Evolutionary conservation across 2,329 filamentous ascomycete species (phyloP).

Genomic region (Aureobasidium sp.): DNA sequence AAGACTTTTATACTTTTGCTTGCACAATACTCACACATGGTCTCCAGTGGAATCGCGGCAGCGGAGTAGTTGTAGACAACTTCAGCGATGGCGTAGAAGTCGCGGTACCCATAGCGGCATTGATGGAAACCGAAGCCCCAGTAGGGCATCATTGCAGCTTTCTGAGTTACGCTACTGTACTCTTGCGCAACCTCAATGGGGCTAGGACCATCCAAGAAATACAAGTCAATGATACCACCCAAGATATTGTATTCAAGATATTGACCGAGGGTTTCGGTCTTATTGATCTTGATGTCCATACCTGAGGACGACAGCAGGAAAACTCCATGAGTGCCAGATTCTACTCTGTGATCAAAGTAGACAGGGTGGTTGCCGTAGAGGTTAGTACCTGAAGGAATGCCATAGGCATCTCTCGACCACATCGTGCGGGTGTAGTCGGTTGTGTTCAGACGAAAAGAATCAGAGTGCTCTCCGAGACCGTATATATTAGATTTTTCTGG

Average conservation of each 20-base stretch:
- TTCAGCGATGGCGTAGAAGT: conserved; percentile 57
- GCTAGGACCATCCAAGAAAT: conserved; percentile 41
- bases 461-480: conserved; percentile 69
- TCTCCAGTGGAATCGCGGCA: conserved; percentile 59
- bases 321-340: conserved; percentile 51
- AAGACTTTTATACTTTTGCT: no score
- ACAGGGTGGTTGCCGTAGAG: conserved; percentile 66
- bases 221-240: conserved; percentile 63
- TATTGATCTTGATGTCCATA: conserved; percentile 69
- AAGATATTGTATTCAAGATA: conserved; percentile 73
- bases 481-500: conserved; percentile 64
- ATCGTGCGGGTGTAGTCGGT: conserved; percentile 25
- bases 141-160: conserved; percentile 42
- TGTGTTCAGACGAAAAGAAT: conserved; percentile 35
- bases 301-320: conserved; percentile 63
- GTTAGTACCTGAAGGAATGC: conserved; percentile 50
- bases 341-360: conserved; percentile 61
- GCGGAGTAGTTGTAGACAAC: conserved; percentile 58
- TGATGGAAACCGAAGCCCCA: conserved; percentile 47
- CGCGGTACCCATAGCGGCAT: conserved; percentile 40
- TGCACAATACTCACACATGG: conserved; percentile 41
- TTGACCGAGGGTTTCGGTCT: conserved; percentile 47
- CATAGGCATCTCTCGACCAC: conserved; percentile 60
- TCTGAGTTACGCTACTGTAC: conserved; percentile 42
- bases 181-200: conserved; percentile 40